Evolutionary conservation across 176 grass and related monocot species (phyloP), one percentile per base, ranked within the genome.

Genomic region (Carex parvula): DNA sequence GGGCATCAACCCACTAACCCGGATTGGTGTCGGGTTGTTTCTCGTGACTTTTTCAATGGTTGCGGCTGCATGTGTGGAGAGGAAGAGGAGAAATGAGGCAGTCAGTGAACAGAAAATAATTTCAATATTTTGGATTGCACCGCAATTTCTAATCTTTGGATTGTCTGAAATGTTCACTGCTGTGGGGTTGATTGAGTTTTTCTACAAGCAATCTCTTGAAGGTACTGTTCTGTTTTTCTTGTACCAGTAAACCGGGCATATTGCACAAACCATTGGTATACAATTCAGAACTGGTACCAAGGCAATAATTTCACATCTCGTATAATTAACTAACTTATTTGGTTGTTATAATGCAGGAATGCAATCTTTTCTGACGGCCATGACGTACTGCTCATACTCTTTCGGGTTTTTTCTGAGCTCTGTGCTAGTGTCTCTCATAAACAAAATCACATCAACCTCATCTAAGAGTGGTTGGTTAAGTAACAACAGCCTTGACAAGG

Each of bases 391-490:
- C 83, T 98, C 95, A 35, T 98, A 98, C 86, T 92, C 95, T 12
- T 98, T 98, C 60, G 95, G 95, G 0, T 98, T 98, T 86, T 98
- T 93, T 91, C 83, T 98, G 65, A 98, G 95, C 84, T 98, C 95
- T 0, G 61, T 98, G 63, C 89, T 98, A 32, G 95, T 95, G 0
- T 93, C 95, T 52, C 24, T 89, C 42, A 90, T 95, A 88, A 98
- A 98, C 92, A 93, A 85, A 82, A 73, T 93, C 80, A 98, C 92
- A 10, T 90, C 95, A 26, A 88, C 68, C 69, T 76, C 81, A 57
- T 84, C 84, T 14, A 83, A 82, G 14, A 76, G 69, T 8, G 90
- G 90, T 8, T 98, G 95, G 95, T 88, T 98, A 24, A 86, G 89
- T 6, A 83, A 97, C 86, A 97, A 97, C 73, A 61, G 88, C 77